Evolutionary conservation across 345 rosid genomes (phyloP), one percentile per base, ranked within the genome.

Genomic region (Citrus sp.): DNA sequence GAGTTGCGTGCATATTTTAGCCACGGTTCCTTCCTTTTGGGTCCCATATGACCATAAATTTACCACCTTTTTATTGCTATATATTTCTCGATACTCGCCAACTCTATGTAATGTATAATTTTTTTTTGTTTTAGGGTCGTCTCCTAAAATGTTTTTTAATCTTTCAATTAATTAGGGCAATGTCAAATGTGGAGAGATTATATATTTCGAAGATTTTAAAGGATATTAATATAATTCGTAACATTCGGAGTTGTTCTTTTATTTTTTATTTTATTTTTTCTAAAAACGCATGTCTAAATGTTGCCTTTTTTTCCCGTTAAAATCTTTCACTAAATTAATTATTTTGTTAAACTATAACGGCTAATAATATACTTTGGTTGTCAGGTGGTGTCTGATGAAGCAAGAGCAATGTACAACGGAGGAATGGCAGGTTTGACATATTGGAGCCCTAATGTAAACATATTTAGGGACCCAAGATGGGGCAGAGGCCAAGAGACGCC

Each of bases 401-500:
- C 92, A 42, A 81, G 95, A 80, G 94, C 96, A 55, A 91, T 90
- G 97, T 90, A 91, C 81, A 91, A 91, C 46, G 90, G 94, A 72
- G 94, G 95, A 55, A 79, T 71, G 71, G 92, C 92, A 2, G 94
- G 95, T 21, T 73, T 95, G 76, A 89, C 95, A 32, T 91, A 76
- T 66, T 91, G 94, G 99, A 92, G 96, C 58, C 98, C 98, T 24
- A 91, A 91, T 67, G 94, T 93, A 24, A 92, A 93, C 78, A 87
- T 95, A 62, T 83, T 93, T 63, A 81, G 98, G 27, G 98, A 95
- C 81, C 99, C 98, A 0, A 82, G 97, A 72, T 93, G 97, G 98
- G 99, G 97, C 19, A 83, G 94, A 2, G 94, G 96, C 54, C 99
- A 92, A 75, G 99, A 93, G 81, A 93, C 97, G n/a, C 96, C 95